phyloP scores from a whole-genome alignment of 306 rosid genomes.

The Gastrolobium bilobum region DNA sequence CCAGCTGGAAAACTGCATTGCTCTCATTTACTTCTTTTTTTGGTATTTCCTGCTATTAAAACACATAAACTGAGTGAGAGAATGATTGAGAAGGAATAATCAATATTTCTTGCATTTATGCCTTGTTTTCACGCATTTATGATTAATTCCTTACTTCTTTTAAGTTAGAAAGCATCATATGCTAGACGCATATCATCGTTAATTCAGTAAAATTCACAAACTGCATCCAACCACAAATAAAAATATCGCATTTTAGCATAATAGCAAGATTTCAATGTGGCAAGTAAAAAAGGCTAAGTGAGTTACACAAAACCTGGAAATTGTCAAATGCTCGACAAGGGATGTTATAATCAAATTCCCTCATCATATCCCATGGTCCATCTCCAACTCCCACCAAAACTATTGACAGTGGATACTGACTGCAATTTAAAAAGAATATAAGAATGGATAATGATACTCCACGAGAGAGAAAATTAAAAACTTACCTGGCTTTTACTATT shows the following conservation, averaged over 20 bases:
- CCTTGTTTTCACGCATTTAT: too few relatives aligned
- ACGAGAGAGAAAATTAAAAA: neutral
- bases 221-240: slow-evolving; percentile 51
- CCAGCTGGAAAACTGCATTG: too few relatives aligned
- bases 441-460: slow-evolving; percentile 47
- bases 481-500: slow-evolving; percentile 83
- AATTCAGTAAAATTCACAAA: slow-evolving; percentile 81
- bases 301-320: slow-evolving; percentile 68
- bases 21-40: too few relatives aligned
- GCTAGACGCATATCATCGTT: too few relatives aligned
- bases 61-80: too few relatives aligned
- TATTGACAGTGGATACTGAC: slow-evolving; percentile 82
- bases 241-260: slow-evolving; percentile 31
- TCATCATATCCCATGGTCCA: slow-evolving; percentile 94
- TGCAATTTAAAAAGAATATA: slow-evolving; percentile 50
- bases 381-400: slow-evolving; percentile 90
- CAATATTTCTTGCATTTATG: too few relatives aligned
- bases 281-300: slow-evolving; percentile 3
- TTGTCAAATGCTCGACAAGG: slow-evolving; percentile 84
- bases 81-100: too few relatives aligned
- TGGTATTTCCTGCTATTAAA: too few relatives aligned
- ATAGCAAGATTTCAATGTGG: slow-evolving; percentile 17
- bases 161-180: too few relatives aligned
- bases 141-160: too few relatives aligned
- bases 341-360: slow-evolving; percentile 81